A percentile compares a stretch with the other conserved stretches of the same genome.
These are phyloP conservation scores for Helichrysum umbraculigerum DNA, from an alignment of 129 eudicot genomes.

Conservation along the genomic window DNA sequence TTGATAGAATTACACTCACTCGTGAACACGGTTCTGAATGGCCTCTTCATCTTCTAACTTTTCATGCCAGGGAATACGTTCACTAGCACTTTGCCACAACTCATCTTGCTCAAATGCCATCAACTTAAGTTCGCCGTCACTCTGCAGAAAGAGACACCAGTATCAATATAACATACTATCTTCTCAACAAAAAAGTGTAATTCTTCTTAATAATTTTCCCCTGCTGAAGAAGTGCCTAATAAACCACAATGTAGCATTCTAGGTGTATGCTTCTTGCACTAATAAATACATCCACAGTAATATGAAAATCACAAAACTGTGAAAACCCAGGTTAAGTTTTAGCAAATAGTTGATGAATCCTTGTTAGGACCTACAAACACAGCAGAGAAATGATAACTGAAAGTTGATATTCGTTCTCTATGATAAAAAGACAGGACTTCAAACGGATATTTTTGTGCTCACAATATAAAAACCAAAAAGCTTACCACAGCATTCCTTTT, in stretches of 20 bases:
- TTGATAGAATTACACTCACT: conserved; percentile 52
- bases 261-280: background rate
- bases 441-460: background rate
- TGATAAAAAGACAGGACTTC: conserved; percentile 4
- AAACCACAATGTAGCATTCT: background rate
- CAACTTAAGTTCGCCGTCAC: conserved; percentile 61
- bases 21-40: conserved; percentile 90
- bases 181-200: conserved; percentile 14
- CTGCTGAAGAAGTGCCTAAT: conserved; percentile 9
- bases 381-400: background rate
- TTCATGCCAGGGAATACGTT: conserved; percentile 95
- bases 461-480: conserved; percentile 14
- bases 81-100: conserved; percentile 81
- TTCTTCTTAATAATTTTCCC: background rate
- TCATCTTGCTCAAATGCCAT: conserved; percentile 95
- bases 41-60: conserved; percentile 87
- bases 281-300: background rate
- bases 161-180: background rate
- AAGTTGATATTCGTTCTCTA: background rate
- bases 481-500: conserved; percentile 61
- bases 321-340: conserved; percentile 7
- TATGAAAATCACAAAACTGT: background rate
- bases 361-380: background rate
- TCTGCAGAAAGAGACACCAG: conserved; percentile 36
- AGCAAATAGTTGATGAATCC: background rate